Base-by-base conservation (phyloP, 2,329 filamentous ascomycete species). In the Ceratocystis harringtonii region DNA sequence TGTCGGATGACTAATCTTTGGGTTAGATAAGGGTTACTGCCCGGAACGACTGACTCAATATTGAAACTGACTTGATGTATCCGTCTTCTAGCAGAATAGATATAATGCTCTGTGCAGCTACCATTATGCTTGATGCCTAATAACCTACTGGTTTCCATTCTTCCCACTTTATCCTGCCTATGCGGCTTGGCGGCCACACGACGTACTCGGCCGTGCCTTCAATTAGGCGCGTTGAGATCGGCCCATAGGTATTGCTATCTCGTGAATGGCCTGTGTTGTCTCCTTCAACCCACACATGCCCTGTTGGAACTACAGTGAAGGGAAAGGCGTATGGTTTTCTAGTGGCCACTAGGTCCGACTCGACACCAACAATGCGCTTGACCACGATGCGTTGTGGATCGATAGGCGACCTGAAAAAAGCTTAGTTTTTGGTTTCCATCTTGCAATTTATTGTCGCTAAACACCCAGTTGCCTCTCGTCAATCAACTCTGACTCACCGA, bases 251-350 rank as follows among this genome's bases (percentile, higher is more conserved):
- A 75, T 96, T 95, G 75, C 91, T 96, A 76, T 99, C 94, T 67
- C 86, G 74, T 12, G 67, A 66, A 28, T 64, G 63, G 43, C 65
- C 30, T 22, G 61, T 62, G 17, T 68, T 90, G 73, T 99, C 94
- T 1, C 94, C 94, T 73, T 97, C 92, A 0, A 99, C 84, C 94
- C 94, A 99, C 32, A 97, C 81, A 77, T 97, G 92, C 19, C 90
- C 90, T 68, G 81, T 81, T 4, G 92, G 92, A 25, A 99, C 83
- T 68, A 81, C 80, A 58, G 88, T 77, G 17, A 65, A 67, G 15
- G 66, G 66, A 30, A 67, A 67, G 15, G 66, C 58, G 50, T 67
- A 67, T 19, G 66, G 66, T 17, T 65, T 58, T 17, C 52, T 45
- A 3, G 66, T 67, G 25, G 57, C 61, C 5, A 67, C 63, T 25